phyloP scores from a whole-genome alignment of 2,329 filamentous ascomycete genomes.

The Trichothecium roseum region DNA sequence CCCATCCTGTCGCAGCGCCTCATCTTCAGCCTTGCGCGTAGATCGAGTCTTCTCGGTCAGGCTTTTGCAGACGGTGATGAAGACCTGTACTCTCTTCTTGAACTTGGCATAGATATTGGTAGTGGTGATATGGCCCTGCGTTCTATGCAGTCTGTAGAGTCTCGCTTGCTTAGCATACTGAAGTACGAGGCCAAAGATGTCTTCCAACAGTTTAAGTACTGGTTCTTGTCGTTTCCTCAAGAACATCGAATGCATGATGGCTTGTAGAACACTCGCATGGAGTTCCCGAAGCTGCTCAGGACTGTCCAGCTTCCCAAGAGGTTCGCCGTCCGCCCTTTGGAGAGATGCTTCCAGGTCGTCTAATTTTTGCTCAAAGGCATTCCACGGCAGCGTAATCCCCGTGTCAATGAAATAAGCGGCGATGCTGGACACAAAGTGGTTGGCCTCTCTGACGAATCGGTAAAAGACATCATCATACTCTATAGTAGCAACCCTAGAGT shows the following conservation, averaged over 20 bases:
- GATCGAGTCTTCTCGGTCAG: constrained; percentile 51
- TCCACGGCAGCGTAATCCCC: constrained; percentile 66
- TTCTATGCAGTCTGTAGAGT: constrained; percentile 3
- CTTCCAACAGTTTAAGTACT: constrained; percentile 62
- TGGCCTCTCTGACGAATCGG: constrained; percentile 64
- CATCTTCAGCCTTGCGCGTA: constrained; percentile 12
- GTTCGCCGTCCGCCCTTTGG: constrained; percentile 21
- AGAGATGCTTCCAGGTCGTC: constrained; percentile 51
- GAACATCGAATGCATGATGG: constrained; percentile 64
- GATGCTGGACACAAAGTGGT: constrained; percentile 66
- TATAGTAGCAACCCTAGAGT: background rate
- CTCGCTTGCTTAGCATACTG: constrained; percentile 47
- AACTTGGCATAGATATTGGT: constrained; percentile 52
- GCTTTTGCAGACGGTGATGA: constrained; percentile 61
- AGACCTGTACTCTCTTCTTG: constrained; percentile 61
- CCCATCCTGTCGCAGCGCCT: constrained; percentile 23
- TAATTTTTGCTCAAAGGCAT: constrained; percentile 55
- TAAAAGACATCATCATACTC: constrained; percentile 25
- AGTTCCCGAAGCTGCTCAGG: constrained; percentile 57
- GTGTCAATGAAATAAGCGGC: constrained; percentile 72
- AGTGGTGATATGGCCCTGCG: background rate
- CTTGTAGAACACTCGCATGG: constrained; percentile 64
- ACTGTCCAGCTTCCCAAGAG: constrained; percentile 27
- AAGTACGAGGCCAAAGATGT: constrained; percentile 65
- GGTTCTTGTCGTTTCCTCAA: constrained; percentile 66